Evolutionary conservation across 2,329 filamentous ascomycete species (phyloP).

Genomic region (Aspergillus aculeatinus): DNA sequence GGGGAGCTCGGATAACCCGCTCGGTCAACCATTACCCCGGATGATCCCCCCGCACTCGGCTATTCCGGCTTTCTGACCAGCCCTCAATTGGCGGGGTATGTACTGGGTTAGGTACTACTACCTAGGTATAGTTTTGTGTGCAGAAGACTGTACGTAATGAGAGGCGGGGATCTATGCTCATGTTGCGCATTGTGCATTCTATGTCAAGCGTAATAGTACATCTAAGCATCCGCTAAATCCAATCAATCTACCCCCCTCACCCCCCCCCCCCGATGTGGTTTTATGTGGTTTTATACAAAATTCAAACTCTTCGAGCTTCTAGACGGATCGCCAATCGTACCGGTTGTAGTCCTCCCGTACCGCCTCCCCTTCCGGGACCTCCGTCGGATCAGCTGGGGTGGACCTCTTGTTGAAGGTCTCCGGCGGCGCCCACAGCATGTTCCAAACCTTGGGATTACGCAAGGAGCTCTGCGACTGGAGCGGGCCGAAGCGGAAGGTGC

Average conservation of each 20-base stretch:
- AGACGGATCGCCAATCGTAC: conserved; percentile 21
- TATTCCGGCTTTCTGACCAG: neutral
- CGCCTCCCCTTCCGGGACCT: conserved; percentile 1
- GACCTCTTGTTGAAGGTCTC: conserved; percentile 13
- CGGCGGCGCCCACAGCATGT: conserved; percentile 28
- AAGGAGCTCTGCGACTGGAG: conserved; percentile 23
- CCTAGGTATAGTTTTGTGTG: too few species aligned
- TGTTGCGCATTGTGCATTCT: neutral
- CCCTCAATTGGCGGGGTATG: neutral
- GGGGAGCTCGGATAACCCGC: neutral
- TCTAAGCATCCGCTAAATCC: neutral
- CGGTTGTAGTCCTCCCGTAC: conserved; percentile 12
- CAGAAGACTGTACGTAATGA: too few species aligned
- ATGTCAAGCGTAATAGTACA: neutral
- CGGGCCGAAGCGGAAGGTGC: conserved; percentile 33
- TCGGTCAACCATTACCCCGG: neutral
- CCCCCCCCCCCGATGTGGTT: too few species aligned
- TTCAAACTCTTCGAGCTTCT: neutral
- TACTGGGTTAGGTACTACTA: too few species aligned
- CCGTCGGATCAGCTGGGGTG: neutral
- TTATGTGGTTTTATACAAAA: too few species aligned
- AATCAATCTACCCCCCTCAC: neutral
- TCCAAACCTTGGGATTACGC: conserved; percentile 27
- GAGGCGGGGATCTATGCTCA: too few species aligned
- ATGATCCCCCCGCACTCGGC: neutral